Conservation (phyloP, 2,329 filamentous ascomycete genomes). For the Xylaria sp. region DNA sequence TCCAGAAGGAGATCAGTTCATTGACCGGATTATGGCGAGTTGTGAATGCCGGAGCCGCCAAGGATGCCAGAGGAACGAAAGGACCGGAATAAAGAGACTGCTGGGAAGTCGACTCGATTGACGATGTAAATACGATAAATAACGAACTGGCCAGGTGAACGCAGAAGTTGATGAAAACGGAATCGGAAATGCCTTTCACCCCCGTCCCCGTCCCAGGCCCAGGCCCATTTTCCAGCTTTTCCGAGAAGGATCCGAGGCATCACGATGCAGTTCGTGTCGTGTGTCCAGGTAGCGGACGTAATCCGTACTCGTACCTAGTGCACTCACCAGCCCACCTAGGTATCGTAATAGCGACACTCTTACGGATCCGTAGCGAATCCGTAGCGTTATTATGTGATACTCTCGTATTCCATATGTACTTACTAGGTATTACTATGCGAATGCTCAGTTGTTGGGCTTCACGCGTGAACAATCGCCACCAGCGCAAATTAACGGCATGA, state of each 20-base stretch:
- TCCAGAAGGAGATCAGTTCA: neutral
- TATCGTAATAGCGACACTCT: too few relatives aligned
- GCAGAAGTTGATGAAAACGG: neutral
- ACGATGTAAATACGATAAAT: neutral
- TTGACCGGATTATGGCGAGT: neutral
- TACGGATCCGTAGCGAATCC: neutral
- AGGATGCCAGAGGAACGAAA: neutral
- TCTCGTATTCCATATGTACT: neutral
- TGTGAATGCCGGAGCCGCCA: slow-evolving; percentile 1
- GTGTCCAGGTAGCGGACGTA: neutral
- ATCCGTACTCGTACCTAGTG: too few relatives aligned
- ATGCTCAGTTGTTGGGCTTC: too few relatives aligned
- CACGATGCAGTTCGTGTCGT: neutral
- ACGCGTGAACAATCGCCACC: too few relatives aligned
- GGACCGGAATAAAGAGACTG: slow-evolving; percentile 7
- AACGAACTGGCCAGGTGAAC: neutral
- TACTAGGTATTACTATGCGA: neutral
- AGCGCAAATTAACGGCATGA: too few relatives aligned
- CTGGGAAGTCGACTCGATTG: slow-evolving; percentile 16
- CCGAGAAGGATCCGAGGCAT: slow-evolving; percentile 19
- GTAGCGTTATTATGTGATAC: neutral
- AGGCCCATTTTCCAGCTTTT: slow-evolving; percentile 13
- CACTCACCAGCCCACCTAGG: too few relatives aligned
- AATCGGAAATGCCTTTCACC: neutral
- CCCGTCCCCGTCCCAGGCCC: neutral